Percentiles rank a stretch among this genome's conserved stretches.
Conservation (phyloP, 2,329 filamentous ascomycete genomes). For the Falciphora oryzae region DNA sequence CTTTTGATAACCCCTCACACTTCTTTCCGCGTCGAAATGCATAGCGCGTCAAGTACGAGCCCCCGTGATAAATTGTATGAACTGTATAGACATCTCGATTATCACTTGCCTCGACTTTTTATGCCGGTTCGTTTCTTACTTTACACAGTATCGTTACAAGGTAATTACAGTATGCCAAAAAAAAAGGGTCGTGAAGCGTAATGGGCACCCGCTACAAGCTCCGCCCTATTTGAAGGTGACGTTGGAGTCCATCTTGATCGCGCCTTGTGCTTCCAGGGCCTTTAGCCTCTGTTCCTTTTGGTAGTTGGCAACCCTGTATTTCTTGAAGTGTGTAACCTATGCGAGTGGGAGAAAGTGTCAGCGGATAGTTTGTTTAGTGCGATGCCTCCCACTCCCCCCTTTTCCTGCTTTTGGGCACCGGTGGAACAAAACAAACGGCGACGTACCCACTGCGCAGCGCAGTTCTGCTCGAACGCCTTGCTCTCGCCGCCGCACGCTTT, state of each 20-base stretch:
- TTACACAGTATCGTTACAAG: neutral
- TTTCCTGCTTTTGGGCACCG: no score
- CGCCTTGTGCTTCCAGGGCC: slow-evolving; percentile 68
- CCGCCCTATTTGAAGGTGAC: slow-evolving; percentile 5
- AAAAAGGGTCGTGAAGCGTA: neutral
- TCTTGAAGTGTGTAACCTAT: slow-evolving; percentile 96
- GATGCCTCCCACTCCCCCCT: neutral
- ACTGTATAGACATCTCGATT: no score
- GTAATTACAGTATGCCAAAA: neutral
- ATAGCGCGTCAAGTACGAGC: no score
- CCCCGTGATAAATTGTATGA: no score
- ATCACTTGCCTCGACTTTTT: no score
- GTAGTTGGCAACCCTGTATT: slow-evolving; percentile 86
- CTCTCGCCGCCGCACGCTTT: slow-evolving; percentile 35
- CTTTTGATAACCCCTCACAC: no score
- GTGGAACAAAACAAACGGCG: slow-evolving; percentile 8
- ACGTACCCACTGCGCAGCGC: slow-evolving; percentile 82
- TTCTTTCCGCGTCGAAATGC: no score
- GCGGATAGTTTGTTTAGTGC: neutral
- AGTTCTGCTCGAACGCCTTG: slow-evolving; percentile 71
- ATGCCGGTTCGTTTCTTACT: neutral
- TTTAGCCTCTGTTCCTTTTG: slow-evolving; percentile 77
- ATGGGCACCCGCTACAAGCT: no score
- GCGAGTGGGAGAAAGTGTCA: neutral
- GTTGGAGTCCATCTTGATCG: slow-evolving; percentile 44